Evolutionary conservation across 306 rosid genomes (phyloP).

Genomic region (Casuarina cunninghamiana): DNA sequence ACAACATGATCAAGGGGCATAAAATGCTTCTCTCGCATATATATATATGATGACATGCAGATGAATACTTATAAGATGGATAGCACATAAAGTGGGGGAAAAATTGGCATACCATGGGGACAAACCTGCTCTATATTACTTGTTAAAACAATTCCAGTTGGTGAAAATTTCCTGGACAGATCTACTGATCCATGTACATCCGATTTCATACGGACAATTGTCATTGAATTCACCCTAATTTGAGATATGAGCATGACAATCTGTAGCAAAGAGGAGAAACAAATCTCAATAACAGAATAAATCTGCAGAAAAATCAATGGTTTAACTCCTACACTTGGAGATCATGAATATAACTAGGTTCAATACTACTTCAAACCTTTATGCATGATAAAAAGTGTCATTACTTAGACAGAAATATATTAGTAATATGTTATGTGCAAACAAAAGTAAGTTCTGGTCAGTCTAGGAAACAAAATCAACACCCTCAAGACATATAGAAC

Average conservation of each 20-base stretch:
- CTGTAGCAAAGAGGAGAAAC: constrained; percentile 48
- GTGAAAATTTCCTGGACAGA: constrained; percentile 43
- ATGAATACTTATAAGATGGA: background rate
- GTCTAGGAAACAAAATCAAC: background rate
- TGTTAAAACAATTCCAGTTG: constrained; percentile 37
- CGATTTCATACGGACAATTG: constrained; percentile 71
- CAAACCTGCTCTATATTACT: constrained; percentile 83
- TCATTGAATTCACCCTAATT: constrained; percentile 86
- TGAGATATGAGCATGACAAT: constrained; percentile 71
- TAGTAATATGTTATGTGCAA: background rate
- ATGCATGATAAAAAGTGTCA: background rate
- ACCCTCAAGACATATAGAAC: no score
- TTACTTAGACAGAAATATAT: background rate
- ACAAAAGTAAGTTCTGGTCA: background rate
- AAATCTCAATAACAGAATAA: constrained; percentile 24
- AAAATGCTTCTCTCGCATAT: background rate
- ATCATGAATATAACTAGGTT: background rate
- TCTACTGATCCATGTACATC: constrained; percentile 45
- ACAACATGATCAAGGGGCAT: constrained; percentile 20
- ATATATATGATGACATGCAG: constrained; percentile 11
- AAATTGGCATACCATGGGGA: constrained; percentile 20
- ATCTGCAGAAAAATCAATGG: background rate
- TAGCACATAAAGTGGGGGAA: background rate
- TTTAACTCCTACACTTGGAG: background rate
- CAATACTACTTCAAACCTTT: background rate